Conservation (phyloP, 192 early-diverging fungal genomes). For the Physocladia obscura region DNA sequence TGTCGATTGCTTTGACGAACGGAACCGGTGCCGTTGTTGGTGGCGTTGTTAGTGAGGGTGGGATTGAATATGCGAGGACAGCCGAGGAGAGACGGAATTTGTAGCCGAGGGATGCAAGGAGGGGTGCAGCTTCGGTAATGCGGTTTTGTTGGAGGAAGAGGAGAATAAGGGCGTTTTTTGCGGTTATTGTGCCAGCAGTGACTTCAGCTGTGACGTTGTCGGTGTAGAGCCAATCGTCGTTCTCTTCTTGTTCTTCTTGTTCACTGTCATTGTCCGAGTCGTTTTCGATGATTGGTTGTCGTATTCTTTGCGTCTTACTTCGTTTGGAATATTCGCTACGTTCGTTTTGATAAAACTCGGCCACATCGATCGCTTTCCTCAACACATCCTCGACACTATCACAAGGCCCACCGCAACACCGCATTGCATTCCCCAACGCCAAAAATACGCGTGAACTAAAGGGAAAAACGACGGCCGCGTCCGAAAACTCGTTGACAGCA, state of each 20-base stretch:
- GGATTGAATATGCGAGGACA: slow-evolving; percentile 10
- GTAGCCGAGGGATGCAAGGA: slow-evolving; percentile 4
- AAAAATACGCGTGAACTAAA: not conserved
- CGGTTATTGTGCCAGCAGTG: not conserved
- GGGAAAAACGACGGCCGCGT: slow-evolving; percentile 1
- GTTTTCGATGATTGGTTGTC: not conserved
- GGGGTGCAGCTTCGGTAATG: not conserved
- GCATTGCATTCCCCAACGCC: not conserved
- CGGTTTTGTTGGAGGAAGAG: slow-evolving; percentile 14
- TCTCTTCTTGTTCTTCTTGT: not conserved
- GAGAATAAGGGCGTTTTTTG: slow-evolving; percentile 14
- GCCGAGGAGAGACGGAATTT: slow-evolving; percentile 12
- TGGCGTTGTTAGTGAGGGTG: not conserved
- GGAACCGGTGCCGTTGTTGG: slow-evolving; percentile 1
- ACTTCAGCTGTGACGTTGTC: not conserved
- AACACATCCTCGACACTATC: slow-evolving; percentile 4
- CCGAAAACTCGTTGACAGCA: not conserved
- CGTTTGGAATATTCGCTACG: not conserved
- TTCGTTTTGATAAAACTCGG: too few species aligned
- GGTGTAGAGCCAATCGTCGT: not conserved
- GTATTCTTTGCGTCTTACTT: not conserved
- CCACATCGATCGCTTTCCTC: not conserved
- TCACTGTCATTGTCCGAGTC: not conserved
- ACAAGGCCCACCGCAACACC: too few species aligned
- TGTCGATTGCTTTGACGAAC: slow-evolving; percentile 34